phyloP scores from a whole-genome alignment of 768 basidiomycete genomes.

The Kondoa subrosea region DNA sequence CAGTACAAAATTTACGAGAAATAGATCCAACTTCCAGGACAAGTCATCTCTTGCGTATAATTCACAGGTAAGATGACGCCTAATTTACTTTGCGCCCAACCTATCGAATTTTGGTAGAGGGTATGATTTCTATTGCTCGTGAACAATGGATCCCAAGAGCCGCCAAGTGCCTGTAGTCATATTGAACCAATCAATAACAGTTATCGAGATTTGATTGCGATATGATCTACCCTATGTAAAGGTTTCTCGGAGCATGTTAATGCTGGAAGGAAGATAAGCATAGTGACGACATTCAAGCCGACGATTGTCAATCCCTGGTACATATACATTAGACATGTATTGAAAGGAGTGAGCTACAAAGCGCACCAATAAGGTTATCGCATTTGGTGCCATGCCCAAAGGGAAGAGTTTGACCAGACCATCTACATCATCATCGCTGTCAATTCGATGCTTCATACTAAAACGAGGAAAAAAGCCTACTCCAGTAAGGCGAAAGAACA shows the following conservation, averaged over 20 bases:
- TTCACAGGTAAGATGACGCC: constrained; percentile 35
- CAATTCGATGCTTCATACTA: neutral
- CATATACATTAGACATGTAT: neutral
- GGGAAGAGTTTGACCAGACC: constrained; percentile 23
- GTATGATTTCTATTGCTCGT: constrained; percentile 8
- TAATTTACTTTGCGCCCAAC: neutral
- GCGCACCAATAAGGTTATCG: constrained; percentile 20
- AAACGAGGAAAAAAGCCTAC: neutral
- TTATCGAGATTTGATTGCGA: neutral
- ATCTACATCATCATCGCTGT: neutral
- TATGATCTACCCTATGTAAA: constrained; percentile 23
- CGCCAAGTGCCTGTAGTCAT: constrained; percentile 17
- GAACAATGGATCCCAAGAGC: constrained; percentile 28
- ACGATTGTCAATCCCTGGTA: constrained; percentile 54
- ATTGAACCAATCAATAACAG: neutral
- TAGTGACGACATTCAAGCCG: constrained; percentile 61
- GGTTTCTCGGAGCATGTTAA: constrained; percentile 26
- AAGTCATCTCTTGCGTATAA: constrained; percentile 46
- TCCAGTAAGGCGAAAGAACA: neutral
- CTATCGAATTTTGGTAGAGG: neutral
- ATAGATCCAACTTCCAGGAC: constrained; percentile 73
- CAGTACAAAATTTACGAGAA: constrained; percentile 44
- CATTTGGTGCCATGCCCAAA: constrained; percentile 23
- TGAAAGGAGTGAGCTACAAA: neutral
- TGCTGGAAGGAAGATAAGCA: constrained; percentile 64